Conservation (phyloP, 257 asterid genomes). For the Nicotiana sylvestris region DNA sequence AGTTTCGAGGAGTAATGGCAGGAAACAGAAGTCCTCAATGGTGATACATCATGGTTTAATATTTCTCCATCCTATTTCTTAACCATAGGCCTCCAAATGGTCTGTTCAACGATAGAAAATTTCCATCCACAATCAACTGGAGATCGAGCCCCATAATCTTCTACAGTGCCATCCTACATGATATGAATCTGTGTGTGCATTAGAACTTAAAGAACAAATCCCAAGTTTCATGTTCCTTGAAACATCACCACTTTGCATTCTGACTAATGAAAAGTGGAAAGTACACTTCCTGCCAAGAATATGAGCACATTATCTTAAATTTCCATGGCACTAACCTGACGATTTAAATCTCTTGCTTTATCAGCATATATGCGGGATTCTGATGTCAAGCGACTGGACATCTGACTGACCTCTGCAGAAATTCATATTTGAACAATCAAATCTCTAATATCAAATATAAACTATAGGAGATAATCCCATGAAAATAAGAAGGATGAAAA, state of each 20-base stretch:
- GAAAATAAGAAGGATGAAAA: not conserved
- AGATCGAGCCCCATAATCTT: not conserved
- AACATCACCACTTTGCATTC: not conserved
- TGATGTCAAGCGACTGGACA: constrained; percentile 90
- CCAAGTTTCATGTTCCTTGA: not conserved
- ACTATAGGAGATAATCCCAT: not conserved
- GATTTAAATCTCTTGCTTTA: constrained; percentile 90
- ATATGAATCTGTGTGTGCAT: not conserved
- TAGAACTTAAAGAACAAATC: not conserved
- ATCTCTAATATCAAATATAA: constrained; percentile 5
- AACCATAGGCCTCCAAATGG: not conserved
- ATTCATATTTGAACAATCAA: constrained; percentile 13
- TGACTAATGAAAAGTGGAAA: not conserved
- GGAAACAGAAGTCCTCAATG: not conserved
- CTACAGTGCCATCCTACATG: not conserved
- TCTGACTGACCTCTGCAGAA: constrained; percentile 76
- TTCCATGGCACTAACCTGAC: constrained; percentile 56
- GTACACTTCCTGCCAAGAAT: not conserved
- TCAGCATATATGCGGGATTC: constrained; percentile 92
- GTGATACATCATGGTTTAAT: not conserved
- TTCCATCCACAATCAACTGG: not conserved
- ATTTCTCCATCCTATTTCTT: not conserved
- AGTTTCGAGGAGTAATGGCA: not conserved
- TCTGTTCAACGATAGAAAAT: not conserved
- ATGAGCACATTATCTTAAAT: not conserved